Conservation (phyloP, 2,329 filamentous ascomycete species). For the Lecanoromycetidae sp. region DNA sequence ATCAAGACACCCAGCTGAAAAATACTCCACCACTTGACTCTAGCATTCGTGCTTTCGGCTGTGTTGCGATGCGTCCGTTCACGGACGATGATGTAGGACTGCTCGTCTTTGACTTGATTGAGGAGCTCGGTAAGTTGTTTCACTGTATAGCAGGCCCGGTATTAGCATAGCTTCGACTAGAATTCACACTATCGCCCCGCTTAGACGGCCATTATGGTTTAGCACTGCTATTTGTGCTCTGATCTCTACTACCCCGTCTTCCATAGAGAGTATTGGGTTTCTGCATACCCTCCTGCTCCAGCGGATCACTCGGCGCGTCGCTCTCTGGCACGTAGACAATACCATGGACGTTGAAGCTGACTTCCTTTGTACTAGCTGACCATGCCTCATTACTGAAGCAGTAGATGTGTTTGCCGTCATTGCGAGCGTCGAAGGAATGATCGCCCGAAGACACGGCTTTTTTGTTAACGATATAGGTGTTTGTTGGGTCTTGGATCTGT, state of each 20-base stretch:
- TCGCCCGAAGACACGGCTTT: constrained; percentile 78
- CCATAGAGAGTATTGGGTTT: not conserved
- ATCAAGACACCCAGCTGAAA: constrained; percentile 85
- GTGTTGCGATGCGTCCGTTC: constrained; percentile 97
- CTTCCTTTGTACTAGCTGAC: constrained; percentile 91
- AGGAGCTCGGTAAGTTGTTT: constrained; percentile 73
- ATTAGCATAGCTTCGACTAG: too few species aligned
- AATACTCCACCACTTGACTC: constrained; percentile 99
- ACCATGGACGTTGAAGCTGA: constrained; percentile 98
- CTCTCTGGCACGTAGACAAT: constrained; percentile 91
- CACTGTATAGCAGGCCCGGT: constrained; percentile 42
- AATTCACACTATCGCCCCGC: too few species aligned
- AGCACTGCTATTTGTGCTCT: too few species aligned
- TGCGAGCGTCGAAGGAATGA: constrained; percentile 73
- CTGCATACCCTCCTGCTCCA: constrained; percentile 75
- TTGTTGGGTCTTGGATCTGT: constrained; percentile 66
- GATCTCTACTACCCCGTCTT: too few species aligned
- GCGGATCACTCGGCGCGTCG: constrained; percentile 71
- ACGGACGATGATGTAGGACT: constrained; percentile 88
- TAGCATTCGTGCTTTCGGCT: constrained; percentile 90
- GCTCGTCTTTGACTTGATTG: constrained; percentile 90
- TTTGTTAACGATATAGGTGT: constrained; percentile 66
- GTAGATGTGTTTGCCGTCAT: constrained; percentile 85
- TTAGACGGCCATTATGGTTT: too few species aligned
- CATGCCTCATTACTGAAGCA: constrained; percentile 99